Conservation (phyloP, 345 rosid genomes). For the Hibiscus syriacus region DNA sequence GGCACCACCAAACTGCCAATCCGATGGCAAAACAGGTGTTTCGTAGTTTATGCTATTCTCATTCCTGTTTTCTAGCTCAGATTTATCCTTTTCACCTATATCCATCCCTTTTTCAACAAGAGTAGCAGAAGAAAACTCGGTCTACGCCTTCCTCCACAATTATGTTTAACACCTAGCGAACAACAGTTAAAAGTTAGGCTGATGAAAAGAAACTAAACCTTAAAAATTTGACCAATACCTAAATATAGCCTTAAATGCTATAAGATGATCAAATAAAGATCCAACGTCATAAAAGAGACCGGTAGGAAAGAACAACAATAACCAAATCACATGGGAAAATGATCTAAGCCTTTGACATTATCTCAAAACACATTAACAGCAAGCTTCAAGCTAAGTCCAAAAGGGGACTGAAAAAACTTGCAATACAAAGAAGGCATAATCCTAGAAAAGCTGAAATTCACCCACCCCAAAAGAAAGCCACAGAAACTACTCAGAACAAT, state of each 20-base stretch:
- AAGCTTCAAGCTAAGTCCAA: slow-evolving; percentile 14
- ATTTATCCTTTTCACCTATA: slow-evolving; percentile 50
- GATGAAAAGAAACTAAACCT: slow-evolving; percentile 12
- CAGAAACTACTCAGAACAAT: not conserved
- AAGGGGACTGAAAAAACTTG: not conserved
- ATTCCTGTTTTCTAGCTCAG: slow-evolving; percentile 45
- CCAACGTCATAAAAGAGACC: slow-evolving; percentile 9
- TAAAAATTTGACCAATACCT: slow-evolving; percentile 21
- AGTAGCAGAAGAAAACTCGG: slow-evolving; percentile 12
- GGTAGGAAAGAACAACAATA: slow-evolving; percentile 13
- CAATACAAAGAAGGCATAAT: slow-evolving; percentile 15
- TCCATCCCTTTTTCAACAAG: slow-evolving; percentile 41
- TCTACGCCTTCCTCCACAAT: slow-evolving; percentile 21
- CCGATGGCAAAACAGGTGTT: slow-evolving; percentile 37
- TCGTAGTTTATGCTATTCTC: slow-evolving; percentile 36
- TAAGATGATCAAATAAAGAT: slow-evolving; percentile 18
- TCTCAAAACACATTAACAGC: not conserved
- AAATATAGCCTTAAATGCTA: slow-evolving; percentile 11
- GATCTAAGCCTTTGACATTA: slow-evolving; percentile 3
- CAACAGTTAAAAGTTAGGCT: slow-evolving; percentile 9
- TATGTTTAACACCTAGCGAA: slow-evolving; percentile 12
- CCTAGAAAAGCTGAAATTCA: slow-evolving; percentile 18
- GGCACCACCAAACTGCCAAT: slow-evolving; percentile 54
- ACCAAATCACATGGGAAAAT: slow-evolving; percentile 13
- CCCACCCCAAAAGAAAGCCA: not conserved